Evolutionary conservation across 768 basidiomycete species (phyloP).

Genomic region (Hericium alpestre): DNA sequence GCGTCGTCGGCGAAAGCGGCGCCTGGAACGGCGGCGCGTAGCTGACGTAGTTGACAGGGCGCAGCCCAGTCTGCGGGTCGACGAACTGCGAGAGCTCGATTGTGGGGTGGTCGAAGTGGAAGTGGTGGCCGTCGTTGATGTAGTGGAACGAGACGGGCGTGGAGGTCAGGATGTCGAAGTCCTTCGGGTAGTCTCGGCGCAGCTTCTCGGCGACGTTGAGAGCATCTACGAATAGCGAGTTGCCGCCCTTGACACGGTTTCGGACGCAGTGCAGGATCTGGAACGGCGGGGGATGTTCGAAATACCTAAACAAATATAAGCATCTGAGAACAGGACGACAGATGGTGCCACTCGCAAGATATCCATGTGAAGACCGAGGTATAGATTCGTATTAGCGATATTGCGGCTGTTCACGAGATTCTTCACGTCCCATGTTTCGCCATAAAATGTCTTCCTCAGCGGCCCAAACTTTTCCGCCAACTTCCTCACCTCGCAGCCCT

Average conservation of each 20-base stretch:
- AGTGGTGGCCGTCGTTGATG: constrained; percentile 80
- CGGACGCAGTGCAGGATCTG: constrained; percentile 88
- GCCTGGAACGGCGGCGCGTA: constrained; percentile 96
- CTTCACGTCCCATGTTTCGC: constrained; percentile 79
- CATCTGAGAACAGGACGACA: not conserved
- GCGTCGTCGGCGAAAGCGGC: constrained; percentile 48
- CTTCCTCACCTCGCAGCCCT: constrained; percentile 53
- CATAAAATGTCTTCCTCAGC: constrained; percentile 83
- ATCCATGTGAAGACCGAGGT: constrained; percentile 88
- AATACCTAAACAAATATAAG: constrained; percentile 50
- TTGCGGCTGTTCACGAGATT: constrained; percentile 67
- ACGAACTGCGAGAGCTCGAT: constrained; percentile 43
- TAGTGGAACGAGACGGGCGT: constrained; percentile 83
- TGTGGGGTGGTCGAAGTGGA: constrained; percentile 62
- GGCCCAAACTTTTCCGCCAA: constrained; percentile 65
- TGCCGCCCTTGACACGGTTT: constrained; percentile 74
- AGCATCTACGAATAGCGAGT: constrained; percentile 80
- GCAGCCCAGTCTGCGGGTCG: not conserved
- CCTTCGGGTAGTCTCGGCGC: constrained; percentile 30
- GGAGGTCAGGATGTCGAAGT: constrained; percentile 47
- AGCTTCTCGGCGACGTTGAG: constrained; percentile 52
- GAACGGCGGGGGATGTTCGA: constrained; percentile 82
- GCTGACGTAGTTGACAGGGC: constrained; percentile 58
- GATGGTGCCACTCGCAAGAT: constrained; percentile 53
- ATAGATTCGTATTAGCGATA: constrained; percentile 89